These are phyloP conservation scores for Cordyceps farinosa DNA, from an alignment of 2,329 filamentous ascomycete species.

Conservation along the genomic window DNA sequence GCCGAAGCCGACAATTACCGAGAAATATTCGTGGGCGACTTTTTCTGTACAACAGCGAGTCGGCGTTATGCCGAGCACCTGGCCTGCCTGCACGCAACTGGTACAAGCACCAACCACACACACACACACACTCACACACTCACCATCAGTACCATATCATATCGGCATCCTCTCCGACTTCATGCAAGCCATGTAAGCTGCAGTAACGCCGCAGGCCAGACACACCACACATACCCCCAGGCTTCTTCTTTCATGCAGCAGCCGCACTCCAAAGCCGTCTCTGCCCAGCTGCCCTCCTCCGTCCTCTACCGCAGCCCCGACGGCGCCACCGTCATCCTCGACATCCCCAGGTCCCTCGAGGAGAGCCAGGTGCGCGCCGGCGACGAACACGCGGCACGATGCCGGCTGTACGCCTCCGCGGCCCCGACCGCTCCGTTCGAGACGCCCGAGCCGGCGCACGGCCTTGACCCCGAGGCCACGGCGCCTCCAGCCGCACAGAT, in stretches of 20 bases:
- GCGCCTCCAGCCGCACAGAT: constrained; percentile 45
- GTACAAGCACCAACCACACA: neutral
- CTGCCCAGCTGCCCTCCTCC: constrained; percentile 26
- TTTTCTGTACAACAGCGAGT: neutral
- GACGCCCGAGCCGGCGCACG: constrained; percentile 44
- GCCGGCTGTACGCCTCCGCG: constrained; percentile 43
- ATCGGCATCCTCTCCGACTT: constrained; percentile 5
- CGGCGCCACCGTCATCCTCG: constrained; percentile 55
- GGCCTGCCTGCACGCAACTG: neutral
- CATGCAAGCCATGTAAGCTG: constrained; percentile 9
- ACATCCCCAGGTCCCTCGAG: constrained; percentile 68
- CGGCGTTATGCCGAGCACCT: constrained; percentile 14
- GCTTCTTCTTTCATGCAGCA: constrained; percentile 1
- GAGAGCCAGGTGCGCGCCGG: constrained; percentile 54
- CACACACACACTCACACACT: neutral
- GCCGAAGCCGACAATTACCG: constrained; percentile 17
- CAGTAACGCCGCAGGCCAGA: neutral
- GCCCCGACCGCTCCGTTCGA: constrained; percentile 44
- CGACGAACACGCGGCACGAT: constrained; percentile 26
- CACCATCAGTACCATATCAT: neutral
- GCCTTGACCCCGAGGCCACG: constrained; percentile 17
- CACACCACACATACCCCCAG: neutral
- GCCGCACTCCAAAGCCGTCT: constrained; percentile 3
- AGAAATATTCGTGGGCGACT: constrained; percentile 7
- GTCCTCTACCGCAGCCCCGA: constrained; percentile 33